phyloP scores from a whole-genome alignment of 1,284 basidiomycete genomes.

The Schizophyllum commune region DNA sequence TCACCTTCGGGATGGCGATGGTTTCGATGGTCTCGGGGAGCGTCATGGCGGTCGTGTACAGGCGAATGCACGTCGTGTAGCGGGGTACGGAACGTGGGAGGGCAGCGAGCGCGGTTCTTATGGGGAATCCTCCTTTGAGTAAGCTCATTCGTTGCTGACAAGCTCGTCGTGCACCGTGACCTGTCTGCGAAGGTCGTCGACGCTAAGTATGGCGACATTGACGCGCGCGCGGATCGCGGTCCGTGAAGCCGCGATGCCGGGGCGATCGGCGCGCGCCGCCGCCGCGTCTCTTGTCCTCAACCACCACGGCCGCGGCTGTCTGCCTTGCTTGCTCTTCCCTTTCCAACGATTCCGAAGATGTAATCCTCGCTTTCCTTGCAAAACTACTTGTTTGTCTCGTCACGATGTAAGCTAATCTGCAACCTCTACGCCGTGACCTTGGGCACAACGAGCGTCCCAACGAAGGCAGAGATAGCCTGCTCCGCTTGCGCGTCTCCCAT shows the following conservation, averaged over 20 bases:
- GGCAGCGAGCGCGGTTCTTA: neutral
- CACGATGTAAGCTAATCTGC: neutral
- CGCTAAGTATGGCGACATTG: neutral
- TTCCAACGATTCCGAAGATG: too few relatives aligned
- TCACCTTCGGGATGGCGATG: slow-evolving; percentile 45
- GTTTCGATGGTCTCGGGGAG: slow-evolving; percentile 50
- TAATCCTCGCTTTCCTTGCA: neutral
- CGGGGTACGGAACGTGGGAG: neutral
- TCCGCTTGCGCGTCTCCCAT: neutral
- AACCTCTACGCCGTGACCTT: neutral
- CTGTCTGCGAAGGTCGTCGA: neutral
- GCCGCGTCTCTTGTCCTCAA: too few relatives aligned
- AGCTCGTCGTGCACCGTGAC: neutral
- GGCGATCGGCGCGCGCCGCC: too few relatives aligned
- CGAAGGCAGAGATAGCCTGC: neutral
- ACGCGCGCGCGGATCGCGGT: too few relatives aligned
- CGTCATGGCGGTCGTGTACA: slow-evolving; percentile 27
- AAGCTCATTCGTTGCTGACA: neutral
- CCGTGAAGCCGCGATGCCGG: too few relatives aligned
- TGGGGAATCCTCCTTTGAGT: neutral
- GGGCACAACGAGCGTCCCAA: neutral
- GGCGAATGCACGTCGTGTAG: neutral
- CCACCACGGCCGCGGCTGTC: too few relatives aligned
- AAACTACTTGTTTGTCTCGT: neutral
- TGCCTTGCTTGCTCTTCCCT: too few relatives aligned